phyloP scores from a whole-genome alignment of 768 basidiomycete species.

The Leccinum broughii region DNA sequence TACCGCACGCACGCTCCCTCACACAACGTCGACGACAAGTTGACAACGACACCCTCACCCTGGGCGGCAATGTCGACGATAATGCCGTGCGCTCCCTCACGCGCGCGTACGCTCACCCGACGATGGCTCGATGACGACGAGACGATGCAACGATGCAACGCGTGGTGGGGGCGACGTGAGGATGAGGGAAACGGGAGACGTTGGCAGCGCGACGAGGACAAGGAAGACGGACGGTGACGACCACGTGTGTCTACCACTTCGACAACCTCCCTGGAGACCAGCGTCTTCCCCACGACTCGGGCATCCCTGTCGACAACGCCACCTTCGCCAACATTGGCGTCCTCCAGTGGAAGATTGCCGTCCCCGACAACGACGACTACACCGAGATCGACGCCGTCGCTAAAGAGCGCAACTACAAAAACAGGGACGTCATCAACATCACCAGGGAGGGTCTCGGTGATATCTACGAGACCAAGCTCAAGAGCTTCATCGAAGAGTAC shows the following conservation, averaged over 20 bases:
- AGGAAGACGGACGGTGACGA: too few relatives aligned
- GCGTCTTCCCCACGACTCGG: constrained; percentile 76
- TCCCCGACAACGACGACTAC: constrained; percentile 28
- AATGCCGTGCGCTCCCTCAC: too few relatives aligned
- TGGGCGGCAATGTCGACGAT: too few relatives aligned
- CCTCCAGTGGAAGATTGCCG: constrained; percentile 52
- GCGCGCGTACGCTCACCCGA: too few relatives aligned
- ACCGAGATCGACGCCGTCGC: constrained; percentile 63
- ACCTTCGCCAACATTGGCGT: constrained; percentile 61
- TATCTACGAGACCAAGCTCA: constrained; percentile 78
- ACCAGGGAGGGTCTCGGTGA: constrained; percentile 81
- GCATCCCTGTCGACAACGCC: constrained; percentile 49
- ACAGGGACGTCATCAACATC: constrained; percentile 77
- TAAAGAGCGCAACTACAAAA: constrained; percentile 73
- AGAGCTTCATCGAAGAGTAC: constrained; percentile 82
- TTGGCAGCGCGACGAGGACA: too few relatives aligned
- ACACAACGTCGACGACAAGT: too few relatives aligned
- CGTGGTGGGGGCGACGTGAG: too few relatives aligned
- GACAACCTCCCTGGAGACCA: constrained; percentile 79
- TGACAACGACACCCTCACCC: too few relatives aligned
- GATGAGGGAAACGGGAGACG: too few relatives aligned
- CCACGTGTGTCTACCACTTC: constrained; percentile 50
- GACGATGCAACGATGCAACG: too few relatives aligned
- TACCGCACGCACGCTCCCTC: too few relatives aligned
- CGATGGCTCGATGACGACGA: too few relatives aligned